Conservation (phyloP, 805 yeast species). For the Spathaspora gorwiae region DNA sequence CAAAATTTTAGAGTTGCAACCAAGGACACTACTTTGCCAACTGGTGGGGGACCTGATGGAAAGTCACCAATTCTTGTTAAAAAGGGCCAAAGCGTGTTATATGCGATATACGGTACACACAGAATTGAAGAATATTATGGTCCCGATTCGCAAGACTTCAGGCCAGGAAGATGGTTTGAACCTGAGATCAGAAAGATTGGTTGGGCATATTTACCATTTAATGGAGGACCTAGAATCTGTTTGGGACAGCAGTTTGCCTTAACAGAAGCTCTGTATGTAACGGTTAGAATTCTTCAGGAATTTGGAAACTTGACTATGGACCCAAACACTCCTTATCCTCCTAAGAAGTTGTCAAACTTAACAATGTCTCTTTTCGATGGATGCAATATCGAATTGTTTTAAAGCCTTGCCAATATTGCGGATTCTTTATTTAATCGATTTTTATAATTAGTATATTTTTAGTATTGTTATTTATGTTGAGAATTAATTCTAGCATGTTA, state of each 20-base stretch:
- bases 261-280: slow-evolving; percentile 47
- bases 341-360: slow-evolving; percentile 23
- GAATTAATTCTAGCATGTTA: no score
- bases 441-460: no score
- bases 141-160: slow-evolving; percentile 28
- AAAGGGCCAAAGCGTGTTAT: slow-evolving; percentile 17
- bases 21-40: slow-evolving; percentile 27
- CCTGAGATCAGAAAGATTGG: slow-evolving; percentile 29
- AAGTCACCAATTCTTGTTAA: slow-evolving; percentile 16
- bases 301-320: slow-evolving; percentile 13
- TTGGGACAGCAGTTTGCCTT: slow-evolving; percentile 55
- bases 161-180: slow-evolving; percentile 37
- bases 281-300: slow-evolving; percentile 28
- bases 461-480: no score
- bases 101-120: slow-evolving; percentile 18
- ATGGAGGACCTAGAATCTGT: slow-evolving; percentile 55
- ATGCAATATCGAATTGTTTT: not conserved
- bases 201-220: slow-evolving; percentile 51
- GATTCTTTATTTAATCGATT: no score
- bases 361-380: slow-evolving; percentile 24
- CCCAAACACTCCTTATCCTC: slow-evolving; percentile 18
- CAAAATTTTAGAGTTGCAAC: slow-evolving; percentile 25
- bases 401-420: not conserved
- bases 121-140: slow-evolving; percentile 25
- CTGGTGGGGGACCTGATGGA: slow-evolving; percentile 30